A percentile compares a stretch with the other conserved stretches of the same genome.
These are phyloP conservation scores for Trametes pubescens DNA, from an alignment of 1,284 basidiomycete genomes.

Conservation along the genomic window DNA sequence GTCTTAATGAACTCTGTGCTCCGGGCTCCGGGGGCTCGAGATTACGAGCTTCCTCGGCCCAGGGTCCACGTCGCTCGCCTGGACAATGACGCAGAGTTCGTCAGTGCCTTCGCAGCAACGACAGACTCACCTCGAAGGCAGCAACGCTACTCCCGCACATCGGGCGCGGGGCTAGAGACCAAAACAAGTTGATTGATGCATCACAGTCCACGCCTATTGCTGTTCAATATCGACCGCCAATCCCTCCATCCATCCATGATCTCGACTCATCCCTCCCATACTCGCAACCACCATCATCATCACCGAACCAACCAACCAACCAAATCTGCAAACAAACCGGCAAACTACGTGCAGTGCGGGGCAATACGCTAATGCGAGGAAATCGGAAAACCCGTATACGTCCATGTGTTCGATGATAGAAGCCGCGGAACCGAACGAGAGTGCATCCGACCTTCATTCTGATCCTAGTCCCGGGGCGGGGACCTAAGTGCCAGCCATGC, in stretches of 20 bases:
- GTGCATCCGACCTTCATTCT: background rate
- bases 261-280: background rate
- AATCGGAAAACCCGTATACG: background rate
- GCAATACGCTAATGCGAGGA: background rate
- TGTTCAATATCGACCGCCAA: constrained; percentile 14
- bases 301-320: background rate
- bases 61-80: too few species aligned
- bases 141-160: background rate
- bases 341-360: background rate
- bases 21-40: background rate
- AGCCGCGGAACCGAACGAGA: background rate
- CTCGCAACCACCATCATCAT: background rate
- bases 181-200: background rate
- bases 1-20: background rate
- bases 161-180: background rate
- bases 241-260: constrained; percentile 2
- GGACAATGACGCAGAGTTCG: background rate
- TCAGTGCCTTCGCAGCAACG: background rate
- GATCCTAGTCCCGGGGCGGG: background rate
- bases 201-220: constrained; percentile 7
- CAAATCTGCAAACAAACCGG: background rate
- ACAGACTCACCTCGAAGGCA: background rate
- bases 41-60: too few species aligned
- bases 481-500: constrained; percentile 76
- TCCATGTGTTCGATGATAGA: background rate